phyloP scores from a whole-genome alignment of 257 asterid genomes.

The Solanum rostratum region DNA sequence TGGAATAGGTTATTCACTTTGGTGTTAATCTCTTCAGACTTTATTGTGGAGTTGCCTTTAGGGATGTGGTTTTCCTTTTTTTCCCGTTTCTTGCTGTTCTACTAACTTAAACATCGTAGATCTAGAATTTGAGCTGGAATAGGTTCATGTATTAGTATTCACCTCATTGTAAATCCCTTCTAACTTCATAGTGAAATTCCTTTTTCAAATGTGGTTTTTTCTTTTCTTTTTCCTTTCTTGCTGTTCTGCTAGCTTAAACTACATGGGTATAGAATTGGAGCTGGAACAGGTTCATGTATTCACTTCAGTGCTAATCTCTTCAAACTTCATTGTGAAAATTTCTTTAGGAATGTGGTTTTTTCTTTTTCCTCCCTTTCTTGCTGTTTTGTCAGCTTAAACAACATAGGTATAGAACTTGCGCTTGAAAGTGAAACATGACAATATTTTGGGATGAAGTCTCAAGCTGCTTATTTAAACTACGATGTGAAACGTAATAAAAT shows the following conservation, averaged over 20 bases:
- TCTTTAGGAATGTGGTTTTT: neutral
- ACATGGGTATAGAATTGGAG: neutral
- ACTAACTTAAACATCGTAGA: neutral
- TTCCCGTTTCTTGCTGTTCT: neutral
- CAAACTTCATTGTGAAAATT: too few relatives aligned
- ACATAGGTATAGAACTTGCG: too few relatives aligned
- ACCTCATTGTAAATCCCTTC: neutral
- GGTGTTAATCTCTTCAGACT: neutral
- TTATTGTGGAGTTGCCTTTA: neutral
- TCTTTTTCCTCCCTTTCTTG: neutral
- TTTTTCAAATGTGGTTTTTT: neutral
- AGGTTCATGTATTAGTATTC: too few relatives aligned
- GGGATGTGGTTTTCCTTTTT: neutral
- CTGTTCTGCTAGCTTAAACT: neutral
- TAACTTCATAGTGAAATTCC: neutral
- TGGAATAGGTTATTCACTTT: neutral
- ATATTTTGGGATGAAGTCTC: too few relatives aligned
- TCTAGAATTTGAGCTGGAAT: neutral
- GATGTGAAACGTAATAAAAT: too few relatives aligned
- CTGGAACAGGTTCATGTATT: neutral
- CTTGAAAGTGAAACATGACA: too few relatives aligned
- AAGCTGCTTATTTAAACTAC: too few relatives aligned
- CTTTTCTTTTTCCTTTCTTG: neutral
- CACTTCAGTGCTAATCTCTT: neutral
- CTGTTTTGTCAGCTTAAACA: too few relatives aligned